Conservation (phyloP, 352 stramenopile genomes). For the Pythium folliculosum region DNA sequence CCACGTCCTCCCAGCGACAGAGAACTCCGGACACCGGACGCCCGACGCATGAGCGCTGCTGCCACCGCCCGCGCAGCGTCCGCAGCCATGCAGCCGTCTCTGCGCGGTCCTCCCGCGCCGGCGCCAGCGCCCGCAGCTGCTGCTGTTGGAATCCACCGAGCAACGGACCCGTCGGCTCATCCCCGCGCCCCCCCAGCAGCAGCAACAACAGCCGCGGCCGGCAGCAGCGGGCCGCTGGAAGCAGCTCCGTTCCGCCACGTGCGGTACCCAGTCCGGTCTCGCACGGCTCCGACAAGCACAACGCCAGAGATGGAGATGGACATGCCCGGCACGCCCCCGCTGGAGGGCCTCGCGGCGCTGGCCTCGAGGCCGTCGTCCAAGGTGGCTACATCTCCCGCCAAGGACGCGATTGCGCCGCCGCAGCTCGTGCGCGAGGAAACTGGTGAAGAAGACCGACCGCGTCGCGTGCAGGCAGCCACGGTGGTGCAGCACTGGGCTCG, state of each 20-base stretch:
- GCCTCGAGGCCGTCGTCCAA: background rate
- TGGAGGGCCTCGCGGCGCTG: conserved; percentile 14
- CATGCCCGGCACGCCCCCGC: conserved; percentile 67
- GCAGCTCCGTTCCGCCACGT: conserved; percentile 23
- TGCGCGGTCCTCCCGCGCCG: too few species aligned
- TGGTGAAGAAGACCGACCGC: conserved; percentile 39
- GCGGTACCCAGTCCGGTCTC: conserved; percentile 13
- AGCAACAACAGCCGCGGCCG: background rate
- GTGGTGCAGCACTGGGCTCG: conserved; percentile 42
- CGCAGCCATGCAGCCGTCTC: too few species aligned
- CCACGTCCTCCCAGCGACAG: too few species aligned
- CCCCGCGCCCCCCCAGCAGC: conserved; percentile 6
- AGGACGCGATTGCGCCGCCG: conserved; percentile 11
- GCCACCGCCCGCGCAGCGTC: background rate
- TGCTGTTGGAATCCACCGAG: background rate
- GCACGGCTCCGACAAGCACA: background rate
- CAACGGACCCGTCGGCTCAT: background rate
- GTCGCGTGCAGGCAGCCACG: conserved; percentile 33
- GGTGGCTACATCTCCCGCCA: background rate
- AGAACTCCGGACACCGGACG: background rate
- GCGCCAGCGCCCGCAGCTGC: background rate
- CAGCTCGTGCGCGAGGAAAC: conserved; percentile 29
- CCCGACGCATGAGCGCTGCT: background rate
- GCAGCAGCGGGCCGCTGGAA: background rate
- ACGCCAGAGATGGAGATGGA: conserved; percentile 17